A percentile compares a stretch with the other conserved stretches of the same genome.
Evolutionary conservation across 2,329 filamentous ascomycete species (phyloP).

Genomic region (Akanthomyces muscarius): DNA sequence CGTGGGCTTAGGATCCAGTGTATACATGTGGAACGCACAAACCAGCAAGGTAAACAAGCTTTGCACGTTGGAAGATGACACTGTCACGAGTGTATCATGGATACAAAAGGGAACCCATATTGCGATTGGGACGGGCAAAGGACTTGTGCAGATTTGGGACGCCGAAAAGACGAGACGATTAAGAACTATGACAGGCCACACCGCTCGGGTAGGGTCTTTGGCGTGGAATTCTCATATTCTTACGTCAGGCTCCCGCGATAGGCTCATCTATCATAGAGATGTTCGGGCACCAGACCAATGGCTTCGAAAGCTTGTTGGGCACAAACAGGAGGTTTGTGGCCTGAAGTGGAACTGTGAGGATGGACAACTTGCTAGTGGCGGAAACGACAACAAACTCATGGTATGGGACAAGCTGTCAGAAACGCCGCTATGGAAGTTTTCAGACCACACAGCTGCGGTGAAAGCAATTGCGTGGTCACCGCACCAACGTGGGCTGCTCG

Average conservation of each 20-base stretch:
- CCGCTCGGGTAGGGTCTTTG: slow-evolving; percentile 83
- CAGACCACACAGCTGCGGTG: slow-evolving; percentile 90
- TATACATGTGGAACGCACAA: slow-evolving; percentile 98
- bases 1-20: slow-evolving; percentile 85
- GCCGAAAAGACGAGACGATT: slow-evolving; percentile 80
- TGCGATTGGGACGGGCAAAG: slow-evolving; percentile 90
- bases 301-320: slow-evolving; percentile 79
- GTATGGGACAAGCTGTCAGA: slow-evolving; percentile 97
- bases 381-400: slow-evolving; percentile 98
- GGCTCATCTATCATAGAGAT: slow-evolving; percentile 91
- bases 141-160: slow-evolving; percentile 96
- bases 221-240: slow-evolving; percentile 99
- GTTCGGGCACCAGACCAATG: slow-evolving; percentile 90
- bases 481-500: slow-evolving; percentile 89
- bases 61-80: slow-evolving; percentile 88
- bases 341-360: slow-evolving; percentile 97
- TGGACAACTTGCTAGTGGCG: slow-evolving; percentile 88
- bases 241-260: slow-evolving; percentile 89
- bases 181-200: slow-evolving; percentile 95
- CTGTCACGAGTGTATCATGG: slow-evolving; percentile 95
- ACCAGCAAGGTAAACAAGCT: slow-evolving; percentile 89
- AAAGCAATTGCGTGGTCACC: slow-evolving; percentile 98
- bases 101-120: slow-evolving; percentile 96
- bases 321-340: slow-evolving; percentile 97
- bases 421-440: slow-evolving; percentile 88